Percentiles rank a stretch among this genome's conserved stretches.
Conservation (phyloP, 2,329 filamentous ascomycete genomes). For the Curvularia verruculosa region DNA sequence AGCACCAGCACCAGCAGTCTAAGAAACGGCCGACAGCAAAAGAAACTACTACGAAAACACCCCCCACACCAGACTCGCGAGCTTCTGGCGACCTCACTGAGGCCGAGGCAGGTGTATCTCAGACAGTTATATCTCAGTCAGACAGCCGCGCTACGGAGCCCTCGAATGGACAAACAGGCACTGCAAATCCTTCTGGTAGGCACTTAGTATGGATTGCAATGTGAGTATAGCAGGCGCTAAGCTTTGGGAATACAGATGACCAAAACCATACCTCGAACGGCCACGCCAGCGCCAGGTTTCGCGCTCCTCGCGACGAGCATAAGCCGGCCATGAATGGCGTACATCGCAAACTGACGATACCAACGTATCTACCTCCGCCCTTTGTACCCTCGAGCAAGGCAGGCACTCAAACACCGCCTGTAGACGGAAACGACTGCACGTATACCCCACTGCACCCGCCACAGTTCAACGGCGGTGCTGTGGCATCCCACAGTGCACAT, state of each 20-base stretch:
- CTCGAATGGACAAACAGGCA: conserved; percentile 23
- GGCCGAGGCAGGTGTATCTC: conserved; percentile 15
- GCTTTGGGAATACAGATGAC: conserved; percentile 4
- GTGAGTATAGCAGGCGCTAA: conserved; percentile 3
- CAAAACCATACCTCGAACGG: conserved; percentile 5
- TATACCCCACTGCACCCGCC: conserved; percentile 28
- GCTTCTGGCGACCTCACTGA: conserved; percentile 22
- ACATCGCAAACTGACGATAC: conserved; percentile 31
- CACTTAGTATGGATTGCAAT: conserved; percentile 6
- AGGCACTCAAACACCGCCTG: conserved; percentile 30
- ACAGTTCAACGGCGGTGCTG: conserved; percentile 39
- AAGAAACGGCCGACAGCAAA: conserved; percentile 22
- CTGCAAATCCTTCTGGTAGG: conserved; percentile 29
- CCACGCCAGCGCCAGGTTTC: conserved; percentile 11
- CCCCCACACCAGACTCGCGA: conserved; percentile 40
- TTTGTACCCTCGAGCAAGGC: conserved; percentile 43
- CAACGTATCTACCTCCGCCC: conserved; percentile 43
- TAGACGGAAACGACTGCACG: conserved; percentile 21
- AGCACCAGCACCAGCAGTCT: conserved; percentile 17
- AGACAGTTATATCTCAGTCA: conserved; percentile 16
- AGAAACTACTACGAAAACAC: conserved; percentile 20
- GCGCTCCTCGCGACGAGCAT: conserved; percentile 15
- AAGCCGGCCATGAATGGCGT: conserved; percentile 29
- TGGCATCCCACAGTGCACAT: conserved; percentile 49
- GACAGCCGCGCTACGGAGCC: conserved; percentile 26